A percentile compares a stretch with the other conserved stretches of the same genome.
phyloP scores from a whole-genome alignment of 768 basidiomycete species.

The Mycena chlorophos region DNA sequence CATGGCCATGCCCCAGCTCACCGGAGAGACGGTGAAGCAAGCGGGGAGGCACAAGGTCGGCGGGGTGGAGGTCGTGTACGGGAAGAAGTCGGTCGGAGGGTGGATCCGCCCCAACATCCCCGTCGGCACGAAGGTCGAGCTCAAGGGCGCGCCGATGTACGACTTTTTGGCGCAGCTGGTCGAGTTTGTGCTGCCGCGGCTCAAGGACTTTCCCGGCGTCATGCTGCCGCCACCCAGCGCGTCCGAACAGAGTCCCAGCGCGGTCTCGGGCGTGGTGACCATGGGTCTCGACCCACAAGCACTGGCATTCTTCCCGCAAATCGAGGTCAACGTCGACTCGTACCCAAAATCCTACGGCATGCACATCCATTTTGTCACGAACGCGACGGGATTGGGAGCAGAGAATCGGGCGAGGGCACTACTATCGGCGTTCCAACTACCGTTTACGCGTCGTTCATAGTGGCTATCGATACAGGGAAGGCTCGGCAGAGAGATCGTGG shows the following conservation, averaged over 20 bases:
- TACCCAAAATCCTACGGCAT: conserved; percentile 88
- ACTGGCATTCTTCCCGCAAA: conserved; percentile 91
- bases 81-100: conserved; percentile 66
- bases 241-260: conserved; percentile 70
- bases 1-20: conserved; percentile 84
- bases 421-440: conserved; percentile 89
- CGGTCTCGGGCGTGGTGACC: conserved; percentile 84
- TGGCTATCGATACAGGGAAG: background rate
- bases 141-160: conserved; percentile 91
- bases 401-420: conserved; percentile 86
- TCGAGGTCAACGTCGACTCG: conserved; percentile 89
- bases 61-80: conserved; percentile 80
- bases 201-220: conserved; percentile 88
- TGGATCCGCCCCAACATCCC: conserved; percentile 87
- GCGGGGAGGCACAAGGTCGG: conserved; percentile 68
- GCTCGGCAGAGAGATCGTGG: too few species aligned
- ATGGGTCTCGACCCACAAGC: conserved; percentile 84
- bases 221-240: conserved; percentile 72
- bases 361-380: conserved; percentile 93
- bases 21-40: conserved; percentile 75
- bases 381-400: conserved; percentile 82
- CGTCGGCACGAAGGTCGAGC: conserved; percentile 84
- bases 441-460: conserved; percentile 49
- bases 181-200: conserved; percentile 93
- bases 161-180: conserved; percentile 85